These are phyloP conservation scores for Carex cristatella DNA, from an alignment of 176 grass and related monocot genomes.

Conservation along the genomic window DNA sequence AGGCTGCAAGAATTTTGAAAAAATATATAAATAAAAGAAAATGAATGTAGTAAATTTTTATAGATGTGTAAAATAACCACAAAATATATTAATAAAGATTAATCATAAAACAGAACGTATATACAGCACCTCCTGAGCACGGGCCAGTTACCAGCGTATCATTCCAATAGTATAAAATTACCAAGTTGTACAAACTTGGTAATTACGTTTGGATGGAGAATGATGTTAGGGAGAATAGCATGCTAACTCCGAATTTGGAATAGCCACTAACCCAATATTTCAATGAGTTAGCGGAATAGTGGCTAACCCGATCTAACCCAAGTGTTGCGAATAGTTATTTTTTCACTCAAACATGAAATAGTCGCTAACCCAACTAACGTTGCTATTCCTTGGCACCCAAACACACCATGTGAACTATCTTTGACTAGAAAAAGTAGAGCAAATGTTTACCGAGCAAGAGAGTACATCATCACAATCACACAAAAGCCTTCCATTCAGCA, in stretches of 20 bases:
- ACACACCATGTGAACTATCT: not conserved
- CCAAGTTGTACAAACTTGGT: not conserved
- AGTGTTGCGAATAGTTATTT: too few species aligned
- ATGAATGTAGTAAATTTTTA: not conserved
- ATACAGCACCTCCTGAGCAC: not conserved
- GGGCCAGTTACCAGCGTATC: not conserved
- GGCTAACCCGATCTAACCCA: too few species aligned
- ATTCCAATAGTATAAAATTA: not conserved
- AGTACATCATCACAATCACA: conserved; percentile 58
- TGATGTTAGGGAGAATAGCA: too few species aligned
- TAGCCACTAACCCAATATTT: too few species aligned
- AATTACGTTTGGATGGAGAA: too few species aligned
- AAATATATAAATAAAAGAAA: not conserved
- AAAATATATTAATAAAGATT: not conserved
- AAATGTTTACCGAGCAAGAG: conserved; percentile 32
- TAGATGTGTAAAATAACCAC: not conserved
- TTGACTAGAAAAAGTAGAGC: not conserved
- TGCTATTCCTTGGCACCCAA: too few species aligned
- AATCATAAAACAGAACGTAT: not conserved
- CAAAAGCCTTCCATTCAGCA: conserved; percentile 65
- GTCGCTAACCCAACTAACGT: too few species aligned
- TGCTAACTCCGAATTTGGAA: too few species aligned
- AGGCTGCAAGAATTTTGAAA: not conserved
- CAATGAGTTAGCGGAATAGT: too few species aligned
- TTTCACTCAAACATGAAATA: too few species aligned